These are phyloP conservation scores for Colletotrichum navitas DNA, from an alignment of 2,329 filamentous ascomycete species.

Conservation along the genomic window DNA sequence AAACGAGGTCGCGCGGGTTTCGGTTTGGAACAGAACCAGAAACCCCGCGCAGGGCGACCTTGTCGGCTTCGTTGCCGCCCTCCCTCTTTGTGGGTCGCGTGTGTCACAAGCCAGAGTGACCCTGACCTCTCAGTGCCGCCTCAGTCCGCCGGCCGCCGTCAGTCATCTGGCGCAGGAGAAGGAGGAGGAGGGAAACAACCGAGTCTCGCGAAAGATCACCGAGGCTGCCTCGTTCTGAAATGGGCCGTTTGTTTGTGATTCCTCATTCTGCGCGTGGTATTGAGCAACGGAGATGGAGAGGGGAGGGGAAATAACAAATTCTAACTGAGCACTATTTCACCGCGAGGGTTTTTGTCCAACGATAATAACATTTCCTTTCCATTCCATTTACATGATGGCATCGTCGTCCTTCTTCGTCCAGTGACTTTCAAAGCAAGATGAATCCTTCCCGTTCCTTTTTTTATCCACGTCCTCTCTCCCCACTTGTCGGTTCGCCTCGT, in stretches of 20 bases:
- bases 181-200: too few relatives aligned
- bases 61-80: background rate
- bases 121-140: background rate
- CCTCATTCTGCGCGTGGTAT: slow-evolving; percentile 20
- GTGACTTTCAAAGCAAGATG: background rate
- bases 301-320: slow-evolving; percentile 2
- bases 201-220: background rate
- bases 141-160: too few relatives aligned
- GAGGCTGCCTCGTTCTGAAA: slow-evolving; percentile 15
- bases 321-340: slow-evolving; percentile 34
- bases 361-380: slow-evolving; percentile 11
- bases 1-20: background rate
- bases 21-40: background rate
- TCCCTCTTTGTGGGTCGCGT: background rate
- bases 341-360: background rate
- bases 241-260: slow-evolving; percentile 18
- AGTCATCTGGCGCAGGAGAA: background rate
- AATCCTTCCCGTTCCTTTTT: background rate
- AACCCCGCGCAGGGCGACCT: background rate
- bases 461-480: background rate
- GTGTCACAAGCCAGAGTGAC: background rate
- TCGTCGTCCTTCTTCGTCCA: background rate
- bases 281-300: background rate
- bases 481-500: background rate
- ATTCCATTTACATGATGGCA: background rate